phyloP scores from a whole-genome alignment of 1,139 yeast species.

The Debaryomycetaceae sp. region DNA sequence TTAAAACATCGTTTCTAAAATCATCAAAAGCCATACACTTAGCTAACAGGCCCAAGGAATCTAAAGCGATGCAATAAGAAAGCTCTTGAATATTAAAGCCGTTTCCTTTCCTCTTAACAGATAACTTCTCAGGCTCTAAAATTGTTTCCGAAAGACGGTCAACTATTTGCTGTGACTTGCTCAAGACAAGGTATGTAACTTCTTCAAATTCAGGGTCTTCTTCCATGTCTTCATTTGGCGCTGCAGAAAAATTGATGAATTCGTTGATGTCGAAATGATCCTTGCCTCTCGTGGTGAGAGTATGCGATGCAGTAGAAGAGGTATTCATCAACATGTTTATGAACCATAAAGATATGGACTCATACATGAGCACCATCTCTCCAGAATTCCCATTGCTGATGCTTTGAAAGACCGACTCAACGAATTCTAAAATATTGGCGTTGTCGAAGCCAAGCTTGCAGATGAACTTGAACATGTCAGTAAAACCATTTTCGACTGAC shows the following conservation, averaged over 20 bases:
- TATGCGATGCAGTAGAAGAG: background rate
- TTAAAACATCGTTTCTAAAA: constrained; percentile 29
- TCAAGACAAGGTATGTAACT: constrained; percentile 19
- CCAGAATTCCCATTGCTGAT: constrained; percentile 4
- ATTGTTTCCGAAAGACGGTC: constrained; percentile 13
- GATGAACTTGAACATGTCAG: constrained; percentile 12
- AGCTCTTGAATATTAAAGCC: constrained; percentile 14
- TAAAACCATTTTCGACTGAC: constrained; percentile 11
- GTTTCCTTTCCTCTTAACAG: constrained; percentile 1
- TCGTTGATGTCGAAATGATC: constrained; percentile 23
- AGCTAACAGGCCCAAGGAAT: constrained; percentile 27
- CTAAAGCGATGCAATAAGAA: constrained; percentile 29
- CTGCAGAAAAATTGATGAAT: constrained; percentile 19
- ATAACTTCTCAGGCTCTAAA: constrained; percentile 4
- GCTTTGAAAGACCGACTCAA: background rate
- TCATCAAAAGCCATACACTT: constrained; percentile 21
- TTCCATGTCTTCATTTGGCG: constrained; percentile 7
- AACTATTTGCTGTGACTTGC: constrained; percentile 26
- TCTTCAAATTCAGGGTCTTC: constrained; percentile 10
- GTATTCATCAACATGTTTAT: constrained; percentile 18
- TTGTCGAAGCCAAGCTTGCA: constrained; percentile 10
- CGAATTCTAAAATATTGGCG: constrained; percentile 7
- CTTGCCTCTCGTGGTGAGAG: background rate
- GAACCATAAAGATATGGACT: constrained; percentile 29
- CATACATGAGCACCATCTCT: constrained; percentile 5